A percentile compares a stretch with the other conserved stretches of the same genome.
These are phyloP conservation scores for Kazachstania martiniae DNA, from an alignment of 805 yeast species.

Conservation along the genomic window DNA sequence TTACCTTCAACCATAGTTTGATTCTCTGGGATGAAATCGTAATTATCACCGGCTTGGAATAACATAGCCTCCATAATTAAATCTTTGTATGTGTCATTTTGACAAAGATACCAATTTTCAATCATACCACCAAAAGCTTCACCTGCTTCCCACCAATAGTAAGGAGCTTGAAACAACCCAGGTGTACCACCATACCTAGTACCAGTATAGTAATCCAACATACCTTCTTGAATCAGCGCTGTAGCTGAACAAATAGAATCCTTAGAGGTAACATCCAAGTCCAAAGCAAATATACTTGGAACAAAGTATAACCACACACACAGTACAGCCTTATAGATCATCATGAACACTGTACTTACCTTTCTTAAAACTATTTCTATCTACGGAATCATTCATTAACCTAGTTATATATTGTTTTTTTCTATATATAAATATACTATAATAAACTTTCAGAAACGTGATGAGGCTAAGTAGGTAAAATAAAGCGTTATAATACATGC, in stretches of 20 bases:
- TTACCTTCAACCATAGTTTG: slow-evolving; percentile 62
- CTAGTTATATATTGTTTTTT: too few species aligned
- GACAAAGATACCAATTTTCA: slow-evolving; percentile 63
- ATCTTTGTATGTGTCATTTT: slow-evolving; percentile 52
- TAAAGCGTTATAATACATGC: too few species aligned
- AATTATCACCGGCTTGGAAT: slow-evolving; percentile 33
- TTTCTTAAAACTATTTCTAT: too few species aligned
- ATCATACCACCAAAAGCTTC: slow-evolving; percentile 60
- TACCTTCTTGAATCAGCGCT: slow-evolving; percentile 46
- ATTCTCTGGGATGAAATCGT: slow-evolving; percentile 49
- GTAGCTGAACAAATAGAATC: slow-evolving; percentile 48
- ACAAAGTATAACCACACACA: background rate
- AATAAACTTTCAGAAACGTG: too few species aligned
- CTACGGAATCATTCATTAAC: too few species aligned
- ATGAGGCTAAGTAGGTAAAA: too few species aligned
- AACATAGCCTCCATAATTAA: slow-evolving; percentile 43
- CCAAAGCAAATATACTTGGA: slow-evolving; percentile 19
- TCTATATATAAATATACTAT: too few species aligned
- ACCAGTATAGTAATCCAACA: slow-evolving; percentile 61
- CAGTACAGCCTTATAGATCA: too few species aligned
- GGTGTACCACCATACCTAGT: slow-evolving; percentile 49
- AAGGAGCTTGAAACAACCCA: slow-evolving; percentile 60
- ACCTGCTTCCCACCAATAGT: slow-evolving; percentile 89
- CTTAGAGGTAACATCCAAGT: slow-evolving; percentile 30
- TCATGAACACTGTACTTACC: too few species aligned